Conservation (phyloP, 78 protist genomes). For the Guillardia theta region DNA sequence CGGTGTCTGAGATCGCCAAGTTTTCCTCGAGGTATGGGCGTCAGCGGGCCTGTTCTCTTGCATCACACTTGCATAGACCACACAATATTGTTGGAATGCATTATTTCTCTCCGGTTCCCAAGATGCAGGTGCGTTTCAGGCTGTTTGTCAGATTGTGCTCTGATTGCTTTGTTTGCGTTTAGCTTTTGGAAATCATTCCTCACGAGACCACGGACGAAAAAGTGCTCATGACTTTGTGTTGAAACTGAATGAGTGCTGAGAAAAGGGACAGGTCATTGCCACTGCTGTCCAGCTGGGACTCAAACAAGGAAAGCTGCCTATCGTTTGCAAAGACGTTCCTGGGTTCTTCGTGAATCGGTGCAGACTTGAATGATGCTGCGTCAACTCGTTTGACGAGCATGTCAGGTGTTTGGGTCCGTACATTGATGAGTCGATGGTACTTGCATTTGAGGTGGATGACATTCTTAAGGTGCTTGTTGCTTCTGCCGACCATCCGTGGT, state of each 20-base stretch:
- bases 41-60: too few species aligned
- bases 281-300: constrained; percentile 68
- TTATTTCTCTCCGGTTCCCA: constrained; percentile 84
- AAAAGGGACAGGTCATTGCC: constrained; percentile 51
- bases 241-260: too few species aligned
- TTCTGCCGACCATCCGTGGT: neutral
- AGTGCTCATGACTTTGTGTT: too few species aligned
- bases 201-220: constrained; percentile 48
- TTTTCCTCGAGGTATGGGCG: neutral
- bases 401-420: constrained; percentile 60
- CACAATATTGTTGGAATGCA: constrained; percentile 82
- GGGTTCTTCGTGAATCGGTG: constrained; percentile 79
- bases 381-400: too few species aligned
- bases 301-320: constrained; percentile 77
- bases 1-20: constrained; percentile 63
- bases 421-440: constrained; percentile 60
- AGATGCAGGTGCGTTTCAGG: constrained; percentile 86
- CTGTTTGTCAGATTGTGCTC: too few species aligned
- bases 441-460: neutral
- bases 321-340: constrained; percentile 79
- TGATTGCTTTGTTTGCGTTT: too few species aligned
- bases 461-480: neutral
- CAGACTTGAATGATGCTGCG: too few species aligned
- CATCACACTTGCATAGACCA: constrained; percentile 60
- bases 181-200: constrained; percentile 68